These are phyloP conservation scores for Zymoseptoria crescenta DNA, from an alignment of 2,329 filamentous ascomycete genomes.

Conservation along the genomic window DNA sequence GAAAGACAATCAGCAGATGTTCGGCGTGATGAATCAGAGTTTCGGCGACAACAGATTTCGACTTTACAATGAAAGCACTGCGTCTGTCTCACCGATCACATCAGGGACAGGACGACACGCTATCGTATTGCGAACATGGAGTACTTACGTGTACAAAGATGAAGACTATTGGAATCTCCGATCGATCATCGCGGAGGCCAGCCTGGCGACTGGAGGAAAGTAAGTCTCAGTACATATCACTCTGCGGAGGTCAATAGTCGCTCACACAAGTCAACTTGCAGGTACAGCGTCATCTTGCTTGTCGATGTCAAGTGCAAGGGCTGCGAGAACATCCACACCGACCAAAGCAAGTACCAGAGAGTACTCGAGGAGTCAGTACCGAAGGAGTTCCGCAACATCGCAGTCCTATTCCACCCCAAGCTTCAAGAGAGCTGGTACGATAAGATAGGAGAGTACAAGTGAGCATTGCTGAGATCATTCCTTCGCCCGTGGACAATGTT, in stretches of 20 bases:
- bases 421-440: constrained; percentile 41
- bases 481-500: neutral
- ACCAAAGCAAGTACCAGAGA: constrained; percentile 48
- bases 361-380: constrained; percentile 57
- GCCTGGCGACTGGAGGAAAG: constrained; percentile 35
- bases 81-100: constrained; percentile 4
- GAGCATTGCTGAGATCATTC: neutral
- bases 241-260: neutral
- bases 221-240: neutral
- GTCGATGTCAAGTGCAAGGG: constrained; percentile 45
- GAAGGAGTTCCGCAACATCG: constrained; percentile 59
- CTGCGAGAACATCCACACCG: constrained; percentile 48
- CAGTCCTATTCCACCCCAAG: constrained; percentile 62
- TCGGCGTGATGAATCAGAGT: neutral
- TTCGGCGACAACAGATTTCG: neutral
- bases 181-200: constrained; percentile 36
- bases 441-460: constrained; percentile 35
- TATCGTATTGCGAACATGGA: constrained; percentile 37
- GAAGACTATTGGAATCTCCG: constrained; percentile 38
- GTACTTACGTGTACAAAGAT: constrained; percentile 35
- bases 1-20: neutral
- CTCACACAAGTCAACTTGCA: neutral
- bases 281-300: constrained; percentile 36
- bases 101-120: constrained; percentile 29
- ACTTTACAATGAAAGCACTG: neutral